phyloP scores from a whole-genome alignment of 768 basidiomycete genomes.

The Pleurotus giganteus region DNA sequence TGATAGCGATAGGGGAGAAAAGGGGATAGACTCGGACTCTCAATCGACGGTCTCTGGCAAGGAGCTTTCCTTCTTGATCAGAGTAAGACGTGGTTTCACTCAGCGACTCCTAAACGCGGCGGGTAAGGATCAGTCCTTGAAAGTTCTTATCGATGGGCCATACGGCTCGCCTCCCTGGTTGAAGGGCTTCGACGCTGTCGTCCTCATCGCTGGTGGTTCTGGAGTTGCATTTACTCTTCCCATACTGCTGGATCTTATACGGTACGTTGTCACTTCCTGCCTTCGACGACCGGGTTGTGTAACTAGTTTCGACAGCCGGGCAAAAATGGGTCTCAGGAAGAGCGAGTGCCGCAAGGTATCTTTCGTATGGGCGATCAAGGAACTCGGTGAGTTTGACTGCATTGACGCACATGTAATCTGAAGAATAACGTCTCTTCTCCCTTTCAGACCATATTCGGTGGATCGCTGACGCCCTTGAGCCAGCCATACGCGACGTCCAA shows the following conservation, averaged over 20 bases:
- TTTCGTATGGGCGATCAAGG: conserved; percentile 46
- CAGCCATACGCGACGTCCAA: conserved; percentile 28
- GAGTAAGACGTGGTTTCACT: conserved; percentile 61
- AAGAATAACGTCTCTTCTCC: neutral
- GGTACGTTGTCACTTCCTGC: conserved; percentile 26
- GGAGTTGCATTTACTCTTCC: conserved; percentile 49
- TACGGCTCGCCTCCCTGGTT: conserved; percentile 47
- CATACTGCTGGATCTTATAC: conserved; percentile 38
- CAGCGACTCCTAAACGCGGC: conserved; percentile 38
- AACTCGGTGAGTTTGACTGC: conserved; percentile 27
- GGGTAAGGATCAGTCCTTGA: conserved; percentile 23
- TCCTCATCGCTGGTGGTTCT: conserved; percentile 53
- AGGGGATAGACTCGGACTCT: neutral
- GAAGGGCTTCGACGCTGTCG: conserved; percentile 38
- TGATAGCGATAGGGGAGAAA: neutral
- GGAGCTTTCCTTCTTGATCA: conserved; percentile 56
- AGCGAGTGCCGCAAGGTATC: conserved; percentile 28
- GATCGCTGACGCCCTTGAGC: conserved; percentile 39
- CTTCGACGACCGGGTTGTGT: neutral
- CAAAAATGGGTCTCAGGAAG: conserved; percentile 18
- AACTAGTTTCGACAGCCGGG: conserved; percentile 21
- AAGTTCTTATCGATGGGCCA: conserved; percentile 59
- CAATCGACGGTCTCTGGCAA: conserved; percentile 20
- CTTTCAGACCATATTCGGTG: conserved; percentile 37
- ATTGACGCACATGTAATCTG: neutral